Evolutionary conservation across 305 asterid genomes (phyloP), one percentile per base, ranked within the genome.

Genomic region (Fraxinus sp.): DNA sequence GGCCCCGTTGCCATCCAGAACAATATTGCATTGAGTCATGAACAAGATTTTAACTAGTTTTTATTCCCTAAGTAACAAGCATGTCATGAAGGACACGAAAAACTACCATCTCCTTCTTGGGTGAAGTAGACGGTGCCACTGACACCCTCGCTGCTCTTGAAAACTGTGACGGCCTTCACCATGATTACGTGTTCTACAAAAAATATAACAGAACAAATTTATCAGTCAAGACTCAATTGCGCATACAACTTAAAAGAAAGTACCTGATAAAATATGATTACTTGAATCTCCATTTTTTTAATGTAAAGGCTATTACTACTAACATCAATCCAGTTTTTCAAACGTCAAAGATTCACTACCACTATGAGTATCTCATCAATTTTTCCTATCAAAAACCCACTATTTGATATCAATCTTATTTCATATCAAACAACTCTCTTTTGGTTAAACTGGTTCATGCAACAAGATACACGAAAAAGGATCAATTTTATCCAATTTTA

Each of bases 141-240:
- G 55, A 95, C 97, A 90, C 97, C 97, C 85, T 90, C 99, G 18
- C 93, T 91, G 93, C 98, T 90, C 92, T 76, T 91, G 64, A 95
- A 97, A 66, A 95, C 97, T 77, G 87, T 95, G 1, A 95, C 99
- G 0, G 91, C 99, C 95, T 95, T 95, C 94, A 90, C 97, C 99
- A 93, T 94, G 81, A 80, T 84, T 72, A 79, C 90, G 90, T 94
- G 97, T 81, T 95, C 98, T 95, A 82, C 81, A 79, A 84, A 62
- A 77, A 66, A 68, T 2, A 30, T 9, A 74, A 74, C 1, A 10
- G 49, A 8, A 71, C 41, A 52, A n/a, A 7, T n/a, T 57, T 76
- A 66, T 22, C 37, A 66, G 39, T 74, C 78, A 26, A 26, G 28
- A 26, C 28, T 26, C 1, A 33, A 0, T n/a, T 18, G 32, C 13